Conservation (phyloP, 1,284 basidiomycete species). For the Malassezia slooffiae region DNA sequence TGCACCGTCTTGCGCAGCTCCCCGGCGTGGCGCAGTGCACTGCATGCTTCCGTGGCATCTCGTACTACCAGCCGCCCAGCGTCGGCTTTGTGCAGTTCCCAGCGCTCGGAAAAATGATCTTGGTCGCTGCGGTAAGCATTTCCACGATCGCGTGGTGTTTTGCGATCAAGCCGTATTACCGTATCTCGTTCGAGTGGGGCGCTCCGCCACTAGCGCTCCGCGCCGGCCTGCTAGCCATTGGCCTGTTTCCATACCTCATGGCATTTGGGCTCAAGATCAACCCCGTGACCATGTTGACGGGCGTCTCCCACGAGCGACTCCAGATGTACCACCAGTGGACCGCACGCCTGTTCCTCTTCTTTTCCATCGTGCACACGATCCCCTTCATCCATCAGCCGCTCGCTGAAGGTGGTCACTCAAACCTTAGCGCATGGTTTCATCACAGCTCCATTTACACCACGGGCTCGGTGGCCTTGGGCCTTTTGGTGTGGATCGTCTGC, state of each 20-base stretch:
- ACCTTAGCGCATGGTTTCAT: conserved; percentile 19
- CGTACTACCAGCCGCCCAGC: not conserved
- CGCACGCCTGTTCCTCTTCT: conserved; percentile 31
- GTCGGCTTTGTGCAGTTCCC: not conserved
- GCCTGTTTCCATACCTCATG: conserved; percentile 37
- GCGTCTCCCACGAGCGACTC: conserved; percentile 30
- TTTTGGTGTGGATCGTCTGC: conserved; percentile 25
- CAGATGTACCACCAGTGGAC: conserved; percentile 41
- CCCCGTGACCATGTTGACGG: conserved; percentile 32
- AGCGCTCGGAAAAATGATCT: not conserved
- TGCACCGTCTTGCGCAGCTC: not conserved
- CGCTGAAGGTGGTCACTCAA: conserved; percentile 20
- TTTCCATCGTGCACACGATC: conserved; percentile 32
- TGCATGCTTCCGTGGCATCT: not conserved
- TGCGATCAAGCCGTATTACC: conserved; percentile 29
- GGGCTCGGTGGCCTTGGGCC: conserved; percentile 26
- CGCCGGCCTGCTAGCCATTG: conserved; percentile 31
- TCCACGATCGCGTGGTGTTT: conserved; percentile 20
- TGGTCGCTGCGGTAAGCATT: conserved; percentile 1
- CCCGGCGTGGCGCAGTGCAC: not conserved
- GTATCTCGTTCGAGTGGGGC: conserved; percentile 20
- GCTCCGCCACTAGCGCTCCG: conserved; percentile 32
- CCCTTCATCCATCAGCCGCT: conserved; percentile 34
- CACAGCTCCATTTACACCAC: conserved; percentile 22
- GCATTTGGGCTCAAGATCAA: conserved; percentile 33